phyloP scores from a whole-genome alignment of 768 basidiomycete genomes.

The Xerocomellus amylosporus region DNA sequence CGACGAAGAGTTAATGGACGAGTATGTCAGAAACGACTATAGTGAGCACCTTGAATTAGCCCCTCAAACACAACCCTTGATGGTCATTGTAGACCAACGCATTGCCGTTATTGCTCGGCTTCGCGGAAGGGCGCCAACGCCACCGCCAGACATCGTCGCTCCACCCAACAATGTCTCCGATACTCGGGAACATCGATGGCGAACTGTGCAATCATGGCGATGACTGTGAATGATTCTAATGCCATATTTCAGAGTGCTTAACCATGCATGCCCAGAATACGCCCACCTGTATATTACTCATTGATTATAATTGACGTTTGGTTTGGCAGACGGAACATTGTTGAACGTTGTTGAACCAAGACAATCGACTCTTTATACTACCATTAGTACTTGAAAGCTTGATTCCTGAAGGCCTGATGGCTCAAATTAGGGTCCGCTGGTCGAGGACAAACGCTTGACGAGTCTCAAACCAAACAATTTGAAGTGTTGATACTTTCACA shows the following conservation, averaged over 20 bases:
- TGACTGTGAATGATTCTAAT: conserved; percentile 13
- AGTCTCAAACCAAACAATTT: neutral
- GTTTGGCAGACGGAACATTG: neutral
- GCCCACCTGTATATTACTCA: conserved; percentile 8
- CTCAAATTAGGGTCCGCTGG: neutral
- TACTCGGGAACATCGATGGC: conserved; percentile 36
- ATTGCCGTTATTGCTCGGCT: conserved; percentile 52
- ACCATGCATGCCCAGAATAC: neutral
- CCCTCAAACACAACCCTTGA: neutral
- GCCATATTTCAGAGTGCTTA: neutral
- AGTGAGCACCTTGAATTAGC: conserved; percentile 39
- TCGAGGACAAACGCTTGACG: neutral
- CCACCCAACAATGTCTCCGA: conserved; percentile 12
- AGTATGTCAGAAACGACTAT: conserved; percentile 62
- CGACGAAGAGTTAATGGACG: conserved; percentile 67
- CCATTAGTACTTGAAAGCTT: too few relatives aligned
- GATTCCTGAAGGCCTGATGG: too few relatives aligned
- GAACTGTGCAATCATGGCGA: conserved; percentile 38
- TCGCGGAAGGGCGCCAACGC: conserved; percentile 49
- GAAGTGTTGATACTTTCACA: neutral
- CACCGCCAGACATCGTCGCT: conserved; percentile 32
- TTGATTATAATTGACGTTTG: neutral
- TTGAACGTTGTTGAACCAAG: too few relatives aligned
- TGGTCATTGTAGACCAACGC: conserved; percentile 42
- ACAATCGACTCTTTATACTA: neutral